Evolutionary conservation across 1,284 basidiomycete species (phyloP).

Genomic region (Mycena sp.): DNA sequence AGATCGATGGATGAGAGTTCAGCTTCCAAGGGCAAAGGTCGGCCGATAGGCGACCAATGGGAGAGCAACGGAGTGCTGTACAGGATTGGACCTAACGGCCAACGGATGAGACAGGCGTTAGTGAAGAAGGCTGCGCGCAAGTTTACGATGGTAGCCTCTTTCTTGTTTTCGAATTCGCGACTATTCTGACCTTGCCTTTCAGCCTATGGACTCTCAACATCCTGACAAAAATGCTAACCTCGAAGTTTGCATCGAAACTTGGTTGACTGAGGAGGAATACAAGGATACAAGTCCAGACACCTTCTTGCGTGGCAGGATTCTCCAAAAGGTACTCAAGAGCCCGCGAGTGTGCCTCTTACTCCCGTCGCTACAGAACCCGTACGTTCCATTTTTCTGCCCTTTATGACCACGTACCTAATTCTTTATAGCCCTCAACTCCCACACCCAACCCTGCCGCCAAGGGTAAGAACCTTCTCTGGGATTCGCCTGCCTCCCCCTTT

Average conservation of each 20-base stretch:
- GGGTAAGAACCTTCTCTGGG: conserved; percentile 60
- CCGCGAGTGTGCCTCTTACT: conserved; percentile 42
- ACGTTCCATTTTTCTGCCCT: neutral
- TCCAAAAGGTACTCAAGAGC: conserved; percentile 50
- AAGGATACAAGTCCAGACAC: conserved; percentile 63
- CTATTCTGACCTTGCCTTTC: conserved; percentile 13
- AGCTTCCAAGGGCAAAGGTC: conserved; percentile 59
- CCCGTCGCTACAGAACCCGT: conserved; percentile 39
- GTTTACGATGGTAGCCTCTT: conserved; percentile 72
- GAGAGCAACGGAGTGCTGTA: conserved; percentile 70
- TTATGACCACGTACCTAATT: neutral
- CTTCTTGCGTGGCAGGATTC: conserved; percentile 76
- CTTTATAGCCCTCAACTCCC: conserved; percentile 25
- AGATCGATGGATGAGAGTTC: conserved; percentile 55
- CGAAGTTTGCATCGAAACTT: conserved; percentile 76
- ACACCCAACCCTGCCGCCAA: conserved; percentile 24
- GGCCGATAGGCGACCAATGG: conserved; percentile 79
- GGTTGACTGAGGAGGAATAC: conserved; percentile 81
- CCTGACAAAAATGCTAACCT: conserved; percentile 73
- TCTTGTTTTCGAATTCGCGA: conserved; percentile 12
- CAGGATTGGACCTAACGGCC: conserved; percentile 77
- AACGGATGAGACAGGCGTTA: conserved; percentile 70
- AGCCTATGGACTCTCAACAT: conserved; percentile 82
- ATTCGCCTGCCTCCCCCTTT: conserved; percentile 41
- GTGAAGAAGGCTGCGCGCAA: conserved; percentile 74